These are phyloP conservation scores for Vitellaria paradoxa DNA, from an alignment of 179 eudicot genomes.

Conservation along the genomic window DNA sequence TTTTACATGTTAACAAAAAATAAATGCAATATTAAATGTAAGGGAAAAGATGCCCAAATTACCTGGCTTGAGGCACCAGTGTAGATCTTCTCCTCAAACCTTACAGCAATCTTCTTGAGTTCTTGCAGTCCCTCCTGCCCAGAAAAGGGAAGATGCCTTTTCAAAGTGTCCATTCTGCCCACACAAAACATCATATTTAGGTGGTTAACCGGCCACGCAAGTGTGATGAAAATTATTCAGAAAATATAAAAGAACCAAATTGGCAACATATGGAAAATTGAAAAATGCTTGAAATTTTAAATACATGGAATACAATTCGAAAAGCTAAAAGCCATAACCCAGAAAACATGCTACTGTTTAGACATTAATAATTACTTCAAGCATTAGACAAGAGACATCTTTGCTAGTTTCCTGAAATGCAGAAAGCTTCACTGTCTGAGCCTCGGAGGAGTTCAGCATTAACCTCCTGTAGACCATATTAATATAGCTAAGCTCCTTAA, in stretches of 20 bases:
- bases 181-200: background rate
- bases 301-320: background rate
- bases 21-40: background rate
- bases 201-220: conserved; percentile 2
- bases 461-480: background rate
- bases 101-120: conserved; percentile 78
- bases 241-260: background rate
- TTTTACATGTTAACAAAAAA: background rate
- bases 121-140: conserved; percentile 82
- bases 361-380: background rate
- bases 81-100: conserved; percentile 92
- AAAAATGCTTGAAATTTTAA: background rate
- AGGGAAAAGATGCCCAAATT: conserved; percentile 1
- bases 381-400: background rate
- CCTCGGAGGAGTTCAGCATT: background rate
- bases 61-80: conserved; percentile 86
- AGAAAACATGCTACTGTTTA: background rate
- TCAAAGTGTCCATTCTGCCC: conserved; percentile 83
- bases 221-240: background rate
- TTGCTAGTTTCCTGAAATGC: background rate
- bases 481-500: background rate
- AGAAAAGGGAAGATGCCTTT: conserved; percentile 77
- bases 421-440: background rate
- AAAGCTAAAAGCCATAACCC: background rate
- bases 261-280: background rate